Conservation (phyloP, 345 rosid species). For the Pistacia vera region DNA sequence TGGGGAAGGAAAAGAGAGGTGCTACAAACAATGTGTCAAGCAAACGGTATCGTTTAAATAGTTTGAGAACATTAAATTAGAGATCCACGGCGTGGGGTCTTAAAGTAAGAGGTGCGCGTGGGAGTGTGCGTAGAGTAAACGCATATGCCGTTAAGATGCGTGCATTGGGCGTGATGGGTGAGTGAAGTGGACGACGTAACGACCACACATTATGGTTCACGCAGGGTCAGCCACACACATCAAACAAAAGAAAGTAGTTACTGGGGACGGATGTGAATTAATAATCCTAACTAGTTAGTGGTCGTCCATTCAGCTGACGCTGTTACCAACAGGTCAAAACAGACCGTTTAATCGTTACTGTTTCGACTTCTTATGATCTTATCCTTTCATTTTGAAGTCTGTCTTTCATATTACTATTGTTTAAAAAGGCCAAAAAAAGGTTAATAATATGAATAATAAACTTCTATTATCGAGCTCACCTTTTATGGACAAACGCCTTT, state of each 20-base stretch:
- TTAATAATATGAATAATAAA: too few relatives aligned
- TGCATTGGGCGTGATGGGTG: too few relatives aligned
- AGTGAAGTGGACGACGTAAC: background rate
- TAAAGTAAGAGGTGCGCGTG: background rate
- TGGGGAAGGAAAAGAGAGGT: background rate
- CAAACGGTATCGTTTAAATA: conserved; percentile 1
- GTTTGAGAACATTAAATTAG: too few relatives aligned
- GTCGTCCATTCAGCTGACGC: background rate
- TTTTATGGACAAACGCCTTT: too few relatives aligned
- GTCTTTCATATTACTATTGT: too few relatives aligned
- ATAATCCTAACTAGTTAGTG: background rate
- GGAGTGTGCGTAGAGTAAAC: background rate
- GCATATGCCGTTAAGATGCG: conserved; percentile 20
- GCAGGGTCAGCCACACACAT: background rate
- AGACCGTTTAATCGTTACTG: background rate
- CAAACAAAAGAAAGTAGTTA: background rate
- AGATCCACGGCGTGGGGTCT: background rate
- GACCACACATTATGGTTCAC: conserved; percentile 2
- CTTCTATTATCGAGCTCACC: too few relatives aligned
- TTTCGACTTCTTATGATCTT: background rate
- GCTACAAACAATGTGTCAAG: background rate
- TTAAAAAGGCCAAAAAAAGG: too few relatives aligned
- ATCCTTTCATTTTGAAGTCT: too few relatives aligned
- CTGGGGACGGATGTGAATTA: background rate
- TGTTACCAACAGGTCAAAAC: background rate